Base-by-base conservation (phyloP, 768 basidiomycete genomes). In the Harrya chromipes region DNA sequence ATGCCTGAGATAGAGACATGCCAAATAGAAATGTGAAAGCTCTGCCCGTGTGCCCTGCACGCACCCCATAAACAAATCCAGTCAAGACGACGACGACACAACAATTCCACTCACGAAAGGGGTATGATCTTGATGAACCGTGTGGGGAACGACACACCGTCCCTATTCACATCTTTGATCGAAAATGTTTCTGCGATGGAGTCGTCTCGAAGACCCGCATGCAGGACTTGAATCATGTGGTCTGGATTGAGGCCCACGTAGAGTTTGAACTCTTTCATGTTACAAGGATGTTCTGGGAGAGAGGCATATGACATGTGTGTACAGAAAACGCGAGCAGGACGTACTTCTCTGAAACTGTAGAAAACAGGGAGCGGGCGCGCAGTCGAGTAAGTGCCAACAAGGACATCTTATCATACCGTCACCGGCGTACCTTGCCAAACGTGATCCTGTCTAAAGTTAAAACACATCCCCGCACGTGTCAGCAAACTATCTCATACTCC, bases 1-100 rank as follows among this genome's bases (percentile, higher is more conserved):
- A 86, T 79, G 2, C 89, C 90, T 4, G 72, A 67, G 47, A 91
- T 56, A 1, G 82, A 65, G 23, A 90, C 72, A 55, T 84, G 74
- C 90, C 90, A 92, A 46, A 92, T 82, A 1, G 89, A 90, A 20
- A 82, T 81, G 58, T 90, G 87, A 61, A 85, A 91, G 57, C 79
- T 84, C 52, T 77, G 81, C 2, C 77, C 80, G 64, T 89, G 84
- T 5, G 85, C 82, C 34, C 89, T 90, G 43, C 8, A 33, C 11
- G 46, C 16, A 44, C 26, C 9, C 4, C 26, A 24, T 24, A 26
- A 31, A 45, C 8, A 34, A 19, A 34, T 26, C 16, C 20, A 17
- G 33, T 47, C 52, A 35, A 20, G 21, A 21, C 17, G 14, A 21
- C 7, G 21, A 37, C 16, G 31, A 40, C 2, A 54, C 29, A 11